Conservation (phyloP, 2,329 filamentous ascomycete genomes). For the Aquanectria penicillioides region DNA sequence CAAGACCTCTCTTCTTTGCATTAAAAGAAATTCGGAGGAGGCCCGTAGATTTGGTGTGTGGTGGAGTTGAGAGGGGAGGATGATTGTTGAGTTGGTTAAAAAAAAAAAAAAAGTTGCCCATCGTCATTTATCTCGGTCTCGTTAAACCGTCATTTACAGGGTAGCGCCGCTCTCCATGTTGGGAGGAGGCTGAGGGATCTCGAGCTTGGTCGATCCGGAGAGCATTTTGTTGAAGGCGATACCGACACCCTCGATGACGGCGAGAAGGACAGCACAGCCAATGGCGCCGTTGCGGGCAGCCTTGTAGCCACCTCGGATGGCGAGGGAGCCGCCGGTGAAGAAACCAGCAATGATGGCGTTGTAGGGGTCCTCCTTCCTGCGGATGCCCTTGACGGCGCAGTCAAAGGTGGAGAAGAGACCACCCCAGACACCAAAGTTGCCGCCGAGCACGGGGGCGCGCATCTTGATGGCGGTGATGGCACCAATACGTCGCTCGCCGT, state of each 20-base stretch:
- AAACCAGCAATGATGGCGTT: conserved; percentile 98
- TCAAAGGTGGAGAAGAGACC: conserved; percentile 96
- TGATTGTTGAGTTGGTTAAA: conserved; percentile 19
- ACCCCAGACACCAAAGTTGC: conserved; percentile 98
- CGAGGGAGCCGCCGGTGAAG: conserved; percentile 92
- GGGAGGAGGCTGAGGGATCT: conserved; percentile 59
- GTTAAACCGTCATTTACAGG: conserved; percentile 36
- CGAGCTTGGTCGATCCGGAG: conserved; percentile 63
- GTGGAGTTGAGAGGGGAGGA: conserved; percentile 40
- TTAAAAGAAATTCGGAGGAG: conserved; percentile 8
- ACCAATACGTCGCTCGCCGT: conserved; percentile 95
- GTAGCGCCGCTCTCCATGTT: conserved; percentile 39
- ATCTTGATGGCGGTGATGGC: conserved; percentile 98
- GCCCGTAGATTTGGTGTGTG: conserved; percentile 24
- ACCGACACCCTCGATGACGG: conserved; percentile 96
- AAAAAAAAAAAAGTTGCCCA: conserved; percentile 7
- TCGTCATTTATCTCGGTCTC: conserved; percentile 14
- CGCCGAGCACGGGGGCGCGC: conserved; percentile 92
- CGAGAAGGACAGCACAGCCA: conserved; percentile 91
- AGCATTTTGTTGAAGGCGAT: conserved; percentile 83
- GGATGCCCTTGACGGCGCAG: conserved; percentile 92
- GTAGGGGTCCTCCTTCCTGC: conserved; percentile 98
- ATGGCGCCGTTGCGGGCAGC: conserved; percentile 96
- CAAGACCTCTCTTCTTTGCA: conserved; percentile 16
- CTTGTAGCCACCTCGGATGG: conserved; percentile 90